Conservation (phyloP, 495 filamentous ascomycete genomes). For the Bacidia gigantensis region DNA sequence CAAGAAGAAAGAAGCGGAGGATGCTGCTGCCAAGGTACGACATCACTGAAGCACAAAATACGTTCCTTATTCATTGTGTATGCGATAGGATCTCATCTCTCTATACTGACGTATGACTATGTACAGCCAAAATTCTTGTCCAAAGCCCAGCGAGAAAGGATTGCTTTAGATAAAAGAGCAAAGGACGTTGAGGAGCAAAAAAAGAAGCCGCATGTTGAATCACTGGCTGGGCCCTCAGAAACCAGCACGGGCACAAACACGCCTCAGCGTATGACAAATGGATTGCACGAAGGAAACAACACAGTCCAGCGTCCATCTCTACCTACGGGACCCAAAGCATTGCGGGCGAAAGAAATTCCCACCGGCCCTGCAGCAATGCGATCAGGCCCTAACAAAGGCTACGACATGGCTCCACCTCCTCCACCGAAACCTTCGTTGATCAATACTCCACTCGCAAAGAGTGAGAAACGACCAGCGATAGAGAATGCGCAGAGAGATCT, state of each 20-base stretch:
- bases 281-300: conserved; percentile 10
- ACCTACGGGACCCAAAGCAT: conserved; percentile 69
- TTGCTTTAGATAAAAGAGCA: conserved; percentile 70
- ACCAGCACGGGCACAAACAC: conserved; percentile 10
- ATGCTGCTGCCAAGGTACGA: conserved; percentile 57
- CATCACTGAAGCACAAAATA: not conserved
- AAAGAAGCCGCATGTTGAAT: conserved; percentile 38
- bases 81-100: conserved; percentile 16
- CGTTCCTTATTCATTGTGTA: conserved; percentile 16
- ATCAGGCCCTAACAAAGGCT: conserved; percentile 29
- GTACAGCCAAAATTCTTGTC: conserved; percentile 81
- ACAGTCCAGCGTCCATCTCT: conserved; percentile 26
- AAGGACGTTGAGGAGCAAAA: conserved; percentile 70
- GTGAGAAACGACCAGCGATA: conserved; percentile 38
- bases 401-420: conserved; percentile 42
- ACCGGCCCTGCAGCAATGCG: conserved; percentile 43
- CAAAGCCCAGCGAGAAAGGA: conserved; percentile 73
- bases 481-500: conserved; percentile 69
- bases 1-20: conserved; percentile 69
- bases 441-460: conserved; percentile 24
- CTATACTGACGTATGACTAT: conserved; percentile 19
- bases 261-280: conserved; percentile 11
- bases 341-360: conserved; percentile 44
- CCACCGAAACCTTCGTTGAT: conserved; percentile 32
- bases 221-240: conserved; percentile 17